Evolutionary conservation across 805 yeast genomes (phyloP), one percentile per base, ranked within the genome.

Genomic region (Lipomyces orientalis): DNA sequence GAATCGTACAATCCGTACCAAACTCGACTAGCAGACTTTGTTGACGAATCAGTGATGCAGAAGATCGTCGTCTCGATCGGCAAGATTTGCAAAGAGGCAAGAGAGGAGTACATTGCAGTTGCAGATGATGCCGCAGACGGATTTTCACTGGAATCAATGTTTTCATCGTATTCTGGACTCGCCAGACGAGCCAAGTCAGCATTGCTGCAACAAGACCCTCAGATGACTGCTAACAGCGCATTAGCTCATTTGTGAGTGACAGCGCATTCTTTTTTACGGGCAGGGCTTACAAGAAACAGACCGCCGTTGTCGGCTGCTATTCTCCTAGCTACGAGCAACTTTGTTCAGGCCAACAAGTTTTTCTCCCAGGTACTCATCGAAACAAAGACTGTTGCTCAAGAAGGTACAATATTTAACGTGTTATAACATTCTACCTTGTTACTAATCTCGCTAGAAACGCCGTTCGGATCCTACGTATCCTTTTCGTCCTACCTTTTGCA

Each of bases 1-100:
- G 81, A 79, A 58, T 78, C 79, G 22, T 73, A 73, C 33, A 77
- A 78, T 60, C 79, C 80, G 0, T 81, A 81, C 65, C 75, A 71
- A 60, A 75, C 77, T 19, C 73, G 81, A 22, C 70, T 80, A 8
- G 70, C 80, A n/a, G 83, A 79, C 62, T 79, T 78, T 66, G 76
- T 79, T 9, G 81, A 81, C 60, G 79, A 78, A 55, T 69, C 73
- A 0, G 74, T 76, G 22, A 79, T 81, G 78, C 64, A 62, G 55
- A 75, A 73, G 39, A 76, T 78, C 35, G 69, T 72, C 8, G 4
- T 39, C n/a, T 54, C 66, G 14, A 61, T 72, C 12, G 68, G 68
- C n/a, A 43, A 22, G 25, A 55, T 62, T 4, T 61, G 68, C 54
- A 49, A 55, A 6, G 58, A 33, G 33, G 58, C 66, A 5, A 25